Conservation (phyloP, 768 basidiomycete species). For the Nevesoporus exiguus region DNA sequence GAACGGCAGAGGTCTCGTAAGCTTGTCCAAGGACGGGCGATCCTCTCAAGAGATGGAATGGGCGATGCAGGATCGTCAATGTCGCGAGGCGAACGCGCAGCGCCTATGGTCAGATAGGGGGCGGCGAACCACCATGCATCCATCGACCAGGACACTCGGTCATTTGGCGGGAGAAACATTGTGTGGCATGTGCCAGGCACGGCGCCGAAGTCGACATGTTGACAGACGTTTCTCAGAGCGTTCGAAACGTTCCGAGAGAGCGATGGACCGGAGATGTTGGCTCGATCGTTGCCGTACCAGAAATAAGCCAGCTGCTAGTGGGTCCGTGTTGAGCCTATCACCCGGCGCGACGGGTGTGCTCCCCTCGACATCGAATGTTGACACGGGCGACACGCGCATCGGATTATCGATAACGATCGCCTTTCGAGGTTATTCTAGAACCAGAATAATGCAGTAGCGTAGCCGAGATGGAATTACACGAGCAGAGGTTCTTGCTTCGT, state of each 20-base stretch:
- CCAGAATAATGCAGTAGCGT: neutral
- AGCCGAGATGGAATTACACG: slow-evolving; percentile 11
- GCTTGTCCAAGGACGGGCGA: slow-evolving; percentile 1
- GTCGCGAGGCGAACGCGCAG: slow-evolving; percentile 4
- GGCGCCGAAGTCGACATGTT: neutral
- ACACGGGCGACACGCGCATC: neutral
- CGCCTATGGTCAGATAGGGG: neutral
- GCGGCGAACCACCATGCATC: neutral
- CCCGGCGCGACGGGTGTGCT: no score
- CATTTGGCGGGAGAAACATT: neutral
- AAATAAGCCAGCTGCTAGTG: neutral
- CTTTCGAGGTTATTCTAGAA: slow-evolving; percentile 10
- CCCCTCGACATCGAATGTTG: neutral
- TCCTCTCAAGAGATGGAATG: slow-evolving; percentile 6
- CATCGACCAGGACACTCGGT: no score
- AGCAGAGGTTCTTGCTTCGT: neutral
- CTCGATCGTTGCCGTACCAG: neutral
- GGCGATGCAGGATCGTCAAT: slow-evolving; percentile 14
- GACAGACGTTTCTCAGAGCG: neutral
- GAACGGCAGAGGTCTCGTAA: slow-evolving; percentile 12
- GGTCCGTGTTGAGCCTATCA: neutral
- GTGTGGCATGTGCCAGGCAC: slow-evolving; percentile 14
- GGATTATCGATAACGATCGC: slow-evolving; percentile 16
- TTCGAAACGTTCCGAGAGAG: neutral
- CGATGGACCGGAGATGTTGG: slow-evolving; percentile 1